Evolutionary conservation across 2,329 filamentous ascomycete species (phyloP).

Genomic region (Fusarium torulosum): DNA sequence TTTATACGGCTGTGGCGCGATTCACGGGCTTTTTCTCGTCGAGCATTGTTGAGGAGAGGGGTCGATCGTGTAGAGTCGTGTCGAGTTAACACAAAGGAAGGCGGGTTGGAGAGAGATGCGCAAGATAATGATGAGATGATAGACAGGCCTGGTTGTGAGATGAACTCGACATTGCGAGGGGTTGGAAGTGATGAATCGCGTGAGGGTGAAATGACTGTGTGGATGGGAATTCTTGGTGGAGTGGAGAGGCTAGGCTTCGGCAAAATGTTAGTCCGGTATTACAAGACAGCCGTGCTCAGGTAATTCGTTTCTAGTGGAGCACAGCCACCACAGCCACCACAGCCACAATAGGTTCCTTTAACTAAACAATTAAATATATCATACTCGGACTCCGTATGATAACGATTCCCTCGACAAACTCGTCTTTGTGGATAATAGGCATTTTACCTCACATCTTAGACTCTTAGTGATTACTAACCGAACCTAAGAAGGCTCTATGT

Average conservation of each 20-base stretch:
- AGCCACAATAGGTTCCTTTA: no score
- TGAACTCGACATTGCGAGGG: conserved; percentile 10
- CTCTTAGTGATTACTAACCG: no score
- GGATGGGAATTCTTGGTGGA: not conserved
- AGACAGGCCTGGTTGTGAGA: not conserved
- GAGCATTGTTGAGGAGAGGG: not conserved
- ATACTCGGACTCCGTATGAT: no score
- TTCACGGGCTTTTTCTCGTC: not conserved
- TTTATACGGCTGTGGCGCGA: conserved; percentile 28
- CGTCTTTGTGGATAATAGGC: no score
- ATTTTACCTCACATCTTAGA: no score
- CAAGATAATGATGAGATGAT: not conserved
- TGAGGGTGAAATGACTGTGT: not conserved
- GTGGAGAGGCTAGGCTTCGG: not conserved
- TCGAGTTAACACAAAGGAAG: no score
- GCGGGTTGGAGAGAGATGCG: not conserved
- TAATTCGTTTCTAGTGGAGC: no score
- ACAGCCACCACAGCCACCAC: no score
- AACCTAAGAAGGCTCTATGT: no score
- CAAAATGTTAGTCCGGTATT: not conserved
- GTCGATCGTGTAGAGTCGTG: not conserved
- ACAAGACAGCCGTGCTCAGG: no score
- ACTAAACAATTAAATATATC: no score
- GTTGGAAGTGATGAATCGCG: not conserved
- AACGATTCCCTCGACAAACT: no score